Evolutionary conservation across 192 early-diverging fungal genomes (phyloP).

Genomic region (Funneliformis geosporum): DNA sequence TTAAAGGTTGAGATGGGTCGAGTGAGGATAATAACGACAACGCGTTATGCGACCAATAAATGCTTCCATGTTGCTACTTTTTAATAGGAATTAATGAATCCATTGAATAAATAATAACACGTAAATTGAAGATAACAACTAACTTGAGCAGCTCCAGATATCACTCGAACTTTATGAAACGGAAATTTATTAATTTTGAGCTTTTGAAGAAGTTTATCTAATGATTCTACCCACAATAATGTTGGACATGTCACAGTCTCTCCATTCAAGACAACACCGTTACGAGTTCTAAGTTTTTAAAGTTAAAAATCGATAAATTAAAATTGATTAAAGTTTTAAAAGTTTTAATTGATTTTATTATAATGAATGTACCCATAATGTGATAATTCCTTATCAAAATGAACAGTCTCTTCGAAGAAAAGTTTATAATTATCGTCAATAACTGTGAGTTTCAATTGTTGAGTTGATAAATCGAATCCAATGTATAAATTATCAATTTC

Average conservation of each 20-base stretch:
- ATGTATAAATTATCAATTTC: conserved; percentile 45
- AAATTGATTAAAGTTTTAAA: conserved; percentile 24
- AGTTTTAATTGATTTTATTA: conserved; percentile 25
- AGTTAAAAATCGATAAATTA: not conserved
- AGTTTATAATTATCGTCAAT: conserved; percentile 42
- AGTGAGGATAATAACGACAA: conserved; percentile 45
- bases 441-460: conserved; percentile 70
- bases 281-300: conserved; percentile 30
- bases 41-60: conserved; percentile 69
- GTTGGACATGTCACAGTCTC: conserved; percentile 65
- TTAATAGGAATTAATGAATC: not conserved
- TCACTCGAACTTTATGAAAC: conserved; percentile 43
- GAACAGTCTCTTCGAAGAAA: conserved; percentile 54
- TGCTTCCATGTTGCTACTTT: conserved; percentile 79
- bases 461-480: conserved; percentile 76
- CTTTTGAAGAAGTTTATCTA: conserved; percentile 60
- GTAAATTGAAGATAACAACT: not conserved
- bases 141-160: conserved; percentile 74
- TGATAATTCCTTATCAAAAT: conserved; percentile 67
- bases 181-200: conserved; percentile 46
- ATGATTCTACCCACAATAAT: conserved; percentile 77
- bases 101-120: not conserved
- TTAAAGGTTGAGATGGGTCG: conserved; percentile 39
- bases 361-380: conserved; percentile 41
- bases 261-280: conserved; percentile 51